These are phyloP conservation scores for Aegle marmelos DNA, from an alignment of 345 rosid species.

Conservation along the genomic window DNA sequence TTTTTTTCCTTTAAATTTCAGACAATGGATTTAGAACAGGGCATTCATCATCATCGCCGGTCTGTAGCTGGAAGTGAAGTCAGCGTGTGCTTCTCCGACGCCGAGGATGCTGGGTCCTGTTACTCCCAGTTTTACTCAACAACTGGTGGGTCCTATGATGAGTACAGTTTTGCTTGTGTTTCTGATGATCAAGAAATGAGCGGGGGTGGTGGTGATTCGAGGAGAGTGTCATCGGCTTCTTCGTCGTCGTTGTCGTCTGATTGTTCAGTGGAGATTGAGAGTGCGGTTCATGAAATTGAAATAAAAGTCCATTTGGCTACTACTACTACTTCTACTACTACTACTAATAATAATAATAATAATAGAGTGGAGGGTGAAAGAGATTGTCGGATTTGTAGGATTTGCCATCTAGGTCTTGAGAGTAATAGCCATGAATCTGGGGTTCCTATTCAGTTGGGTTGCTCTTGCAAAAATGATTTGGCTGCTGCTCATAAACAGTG, in stretches of 20 bases:
- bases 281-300: constrained; percentile 35
- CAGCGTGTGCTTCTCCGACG: constrained; percentile 70
- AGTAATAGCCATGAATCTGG: constrained; percentile 65
- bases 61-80: constrained; percentile 32
- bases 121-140: constrained; percentile 87
- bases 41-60: constrained; percentile 39
- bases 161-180: constrained; percentile 45
- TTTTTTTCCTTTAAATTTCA: too few species aligned
- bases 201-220: constrained; percentile 27
- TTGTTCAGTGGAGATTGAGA: constrained; percentile 47
- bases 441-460: constrained; percentile 68
- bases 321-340: too few species aligned
- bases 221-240: constrained; percentile 53
- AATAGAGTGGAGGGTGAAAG: constrained; percentile 41
- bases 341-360: too few species aligned
- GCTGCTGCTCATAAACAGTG: constrained; percentile 95
- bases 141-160: constrained; percentile 71
- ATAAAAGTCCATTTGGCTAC: constrained; percentile 39
- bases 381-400: constrained; percentile 90
- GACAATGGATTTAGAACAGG: constrained; percentile 59
- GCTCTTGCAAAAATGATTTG: constrained; percentile 91
- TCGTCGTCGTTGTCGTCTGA: constrained; percentile 26
- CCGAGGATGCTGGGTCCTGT: constrained; percentile 72
- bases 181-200: constrained; percentile 38
- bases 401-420: constrained; percentile 86